A percentile compares a stretch with the other conserved stretches of the same genome.
These are phyloP conservation scores for Coemansia sp. DNA, from an alignment of 192 early-diverging fungal genomes.

Conservation along the genomic window DNA sequence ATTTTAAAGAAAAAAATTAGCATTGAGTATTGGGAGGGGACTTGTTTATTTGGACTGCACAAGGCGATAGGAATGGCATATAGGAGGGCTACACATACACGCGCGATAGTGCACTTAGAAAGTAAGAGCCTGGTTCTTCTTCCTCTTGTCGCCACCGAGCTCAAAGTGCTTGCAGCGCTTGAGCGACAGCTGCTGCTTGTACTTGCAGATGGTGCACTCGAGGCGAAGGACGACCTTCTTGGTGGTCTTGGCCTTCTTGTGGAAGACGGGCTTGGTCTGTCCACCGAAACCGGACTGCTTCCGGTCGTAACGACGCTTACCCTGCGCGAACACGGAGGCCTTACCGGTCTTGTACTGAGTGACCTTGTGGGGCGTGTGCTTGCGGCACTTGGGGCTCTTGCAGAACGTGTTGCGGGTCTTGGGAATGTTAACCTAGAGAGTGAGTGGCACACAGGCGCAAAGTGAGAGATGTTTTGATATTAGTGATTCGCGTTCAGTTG, in stretches of 20 bases:
- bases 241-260: slow-evolving; percentile 99
- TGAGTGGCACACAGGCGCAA: background rate
- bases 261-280: slow-evolving; percentile 99
- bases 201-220: slow-evolving; percentile 98
- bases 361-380: slow-evolving; percentile 99
- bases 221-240: slow-evolving; percentile 99
- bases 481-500: background rate
- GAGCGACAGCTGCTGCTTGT: slow-evolving; percentile 95
- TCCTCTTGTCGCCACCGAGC: slow-evolving; percentile 99
- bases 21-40: background rate
- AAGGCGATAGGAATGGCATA: background rate
- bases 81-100: slow-evolving; percentile 9
- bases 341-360: slow-evolving; percentile 99
- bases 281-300: slow-evolving; percentile 99
- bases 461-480: background rate
- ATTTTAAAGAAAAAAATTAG: too few relatives aligned
- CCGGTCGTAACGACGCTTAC: slow-evolving; percentile 97
- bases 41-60: slow-evolving; percentile 8
- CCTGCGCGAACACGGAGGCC: slow-evolving; percentile 98
- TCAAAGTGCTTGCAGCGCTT: slow-evolving; percentile 99
- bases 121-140: slow-evolving; percentile 80
- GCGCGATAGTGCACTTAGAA: slow-evolving; percentile 64
- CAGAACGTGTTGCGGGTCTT: slow-evolving; percentile 99
- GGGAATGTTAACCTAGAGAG: slow-evolving; percentile 90
- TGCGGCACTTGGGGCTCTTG: slow-evolving; percentile 95